Percentiles rank a stretch among this genome's conserved stretches.
phyloP scores from a whole-genome alignment of 768 basidiomycete genomes.

The Lactarius tabidus region DNA sequence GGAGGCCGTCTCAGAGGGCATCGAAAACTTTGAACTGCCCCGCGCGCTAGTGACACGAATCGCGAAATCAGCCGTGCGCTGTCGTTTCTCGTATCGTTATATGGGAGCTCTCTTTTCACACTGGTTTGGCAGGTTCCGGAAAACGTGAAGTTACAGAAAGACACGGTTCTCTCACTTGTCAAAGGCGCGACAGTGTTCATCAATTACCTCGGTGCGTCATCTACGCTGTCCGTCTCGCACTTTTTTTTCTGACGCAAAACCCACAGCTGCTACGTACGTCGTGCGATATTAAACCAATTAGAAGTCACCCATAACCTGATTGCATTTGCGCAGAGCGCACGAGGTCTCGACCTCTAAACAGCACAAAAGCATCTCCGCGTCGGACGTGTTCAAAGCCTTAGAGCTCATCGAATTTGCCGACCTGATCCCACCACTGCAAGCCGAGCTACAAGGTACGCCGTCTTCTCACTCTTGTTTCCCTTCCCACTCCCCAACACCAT shows the following conservation, averaged over 20 bases:
- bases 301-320: neutral
- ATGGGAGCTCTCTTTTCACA: neutral
- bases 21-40: conserved; percentile 87
- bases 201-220: conserved; percentile 75
- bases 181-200: conserved; percentile 95
- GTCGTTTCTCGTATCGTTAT: neutral
- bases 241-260: neutral
- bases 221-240: neutral
- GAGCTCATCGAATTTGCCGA: conserved; percentile 76
- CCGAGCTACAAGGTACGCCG: conserved; percentile 57
- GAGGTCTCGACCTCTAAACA: conserved; percentile 82
- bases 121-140: conserved; percentile 61
- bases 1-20: conserved; percentile 74
- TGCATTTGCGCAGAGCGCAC: conserved; percentile 58
- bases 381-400: conserved; percentile 85
- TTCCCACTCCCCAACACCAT: neutral
- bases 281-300: conserved; percentile 36
- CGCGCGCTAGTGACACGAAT: conserved; percentile 79
- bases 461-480: neutral
- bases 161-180: conserved; percentile 76
- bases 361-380: conserved; percentile 84
- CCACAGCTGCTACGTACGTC: conserved; percentile 17
- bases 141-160: conserved; percentile 83
- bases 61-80: conserved; percentile 74
- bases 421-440: conserved; percentile 56